Evolutionary conservation across 2,329 filamentous ascomycete species (phyloP).

Genomic region (Chaetomium globosum): DNA sequence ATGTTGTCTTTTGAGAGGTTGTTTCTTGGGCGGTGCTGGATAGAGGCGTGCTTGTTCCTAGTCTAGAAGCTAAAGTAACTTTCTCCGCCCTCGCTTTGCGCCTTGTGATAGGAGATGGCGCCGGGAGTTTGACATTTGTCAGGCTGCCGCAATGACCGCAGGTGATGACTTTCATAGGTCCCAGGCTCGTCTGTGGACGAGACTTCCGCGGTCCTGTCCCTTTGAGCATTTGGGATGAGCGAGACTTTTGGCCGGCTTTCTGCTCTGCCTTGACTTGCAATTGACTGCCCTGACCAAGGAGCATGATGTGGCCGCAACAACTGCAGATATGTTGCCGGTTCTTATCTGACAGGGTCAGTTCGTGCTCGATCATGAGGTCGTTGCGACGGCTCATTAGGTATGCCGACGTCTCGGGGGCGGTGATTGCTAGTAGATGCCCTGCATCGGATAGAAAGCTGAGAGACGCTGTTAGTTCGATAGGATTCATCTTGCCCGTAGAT

Average conservation of each 20-base stretch:
- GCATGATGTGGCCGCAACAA: conserved; percentile 63
- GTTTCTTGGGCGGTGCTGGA: conserved; percentile 35
- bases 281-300: conserved; percentile 52
- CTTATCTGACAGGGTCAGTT: conserved; percentile 49
- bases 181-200: conserved; percentile 19
- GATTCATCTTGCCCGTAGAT: conserved; percentile 25
- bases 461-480: conserved; percentile 30
- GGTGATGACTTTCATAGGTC: conserved; percentile 46
- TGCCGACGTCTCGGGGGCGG: conserved; percentile 60
- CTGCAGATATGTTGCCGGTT: conserved; percentile 60
- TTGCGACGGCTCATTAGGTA: conserved; percentile 60
- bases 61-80: conserved; percentile 32
- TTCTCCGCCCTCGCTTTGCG: conserved; percentile 39
- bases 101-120: conserved; percentile 42
- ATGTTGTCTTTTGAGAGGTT: conserved; percentile 32
- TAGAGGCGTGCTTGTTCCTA: conserved; percentile 12
- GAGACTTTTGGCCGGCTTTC: conserved; percentile 53
- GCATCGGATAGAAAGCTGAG: conserved; percentile 59
- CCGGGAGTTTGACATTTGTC: conserved; percentile 48
- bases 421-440: conserved; percentile 57
- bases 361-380: conserved; percentile 52
- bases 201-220: conserved; percentile 25
- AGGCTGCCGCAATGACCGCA: conserved; percentile 52
- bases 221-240: neutral
- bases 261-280: conserved; percentile 46